Evolutionary conservation across 2,329 filamentous ascomycete species (phyloP), one percentile per base, ranked within the genome.

Genomic region (Hymenoscyphus scutula): DNA sequence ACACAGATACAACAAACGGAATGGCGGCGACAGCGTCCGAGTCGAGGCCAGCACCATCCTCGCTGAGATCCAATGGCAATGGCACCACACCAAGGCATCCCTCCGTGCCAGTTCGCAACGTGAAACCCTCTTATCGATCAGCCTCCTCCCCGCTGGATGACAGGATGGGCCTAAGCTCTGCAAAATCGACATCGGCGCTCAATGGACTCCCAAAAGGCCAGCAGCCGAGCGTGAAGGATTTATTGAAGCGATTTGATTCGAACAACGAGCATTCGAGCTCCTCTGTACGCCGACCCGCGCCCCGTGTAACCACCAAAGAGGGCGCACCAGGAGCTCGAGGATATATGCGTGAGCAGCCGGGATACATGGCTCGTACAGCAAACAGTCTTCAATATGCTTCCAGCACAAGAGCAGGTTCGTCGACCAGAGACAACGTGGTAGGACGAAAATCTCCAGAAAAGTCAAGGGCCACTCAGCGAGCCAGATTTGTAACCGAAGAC

Each of bases 181-280:
- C 67, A 15, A 75, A 69, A 38, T 67, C 71, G 3, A 54, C 68
- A 17, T 62, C 69, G 5, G 65, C 63, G 10, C 58, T 69, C 30
- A 73, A 72, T 59, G 70, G 68, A 32, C 62, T 64, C 25, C 45
- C 65, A 1, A 69, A 65, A 27, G 51, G 66, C 32, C 63, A 64
- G 23, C 67, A 71, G 58, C 81, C 86, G n/a, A 93, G 89, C 64
- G 89, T 95, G 69, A 91, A 89, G 76, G 90, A 95, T 72, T 80
- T 95, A 65, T 87, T 90, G 71, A 91, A 88, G 75, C 87, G 84
- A 60, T 95, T 94, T 77, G 90, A 94, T 75, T 85, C 88, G 72
- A 86, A 81, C 68, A 78, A 69, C 60, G 68, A 70, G 30, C 62
- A 62, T 71, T 37, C 79, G 78, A 64, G 69, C 77, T 56, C 77